Evolutionary conservation across 148 eudicot genomes (phyloP), one percentile per base, ranked within the genome.

Genomic region (Amaranthus cruentus): DNA sequence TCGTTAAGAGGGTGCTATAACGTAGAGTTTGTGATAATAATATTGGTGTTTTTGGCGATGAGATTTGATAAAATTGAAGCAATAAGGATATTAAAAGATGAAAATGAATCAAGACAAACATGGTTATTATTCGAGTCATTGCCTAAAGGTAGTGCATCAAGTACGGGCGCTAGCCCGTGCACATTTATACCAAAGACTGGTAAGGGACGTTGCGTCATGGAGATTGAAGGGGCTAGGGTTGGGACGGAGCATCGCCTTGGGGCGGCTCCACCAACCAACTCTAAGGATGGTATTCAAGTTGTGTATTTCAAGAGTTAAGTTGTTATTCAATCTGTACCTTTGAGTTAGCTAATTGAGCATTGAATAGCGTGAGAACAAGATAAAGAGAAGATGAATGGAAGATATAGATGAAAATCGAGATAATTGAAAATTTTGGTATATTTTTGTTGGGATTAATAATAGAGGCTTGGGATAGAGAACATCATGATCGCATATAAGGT

Each of bases 81-180:
- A 53, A 69, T 76, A 50, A 81, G 84, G 62, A 54, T 68, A 60
- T 63, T 77, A 51, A 61, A 70, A 21, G 72, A 77, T 47, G 77
- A 80, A 28, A 28, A 28, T 28, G 38, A 28, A 28, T 28, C 38
- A 28, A 28, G 38, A 4, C 62, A 55, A 60, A 43, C 47, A 3
- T 73, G 13, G 72, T 58, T 77, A 67, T 57, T 70, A 6, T 74
- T 77, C 9, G 69, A 59, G 38, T 73, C 77, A 13, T 53, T 81
- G 71, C 78, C 84, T 7, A 78, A 78, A 68, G 84, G 84, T 68
- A 46, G 38, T 0, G 67, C 10, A 38, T n/a, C 72, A 10, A 9
- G 55, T 42, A 63, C 81, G 2, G 58, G n/a, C 3, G 10, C 78
- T 9, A 81, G 77, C 46, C 84, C 81, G 28, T 81, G 84, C 72